Evolutionary conservation across 192 early-diverging fungal genomes (phyloP).

Genomic region (Paraglomus occultum): DNA sequence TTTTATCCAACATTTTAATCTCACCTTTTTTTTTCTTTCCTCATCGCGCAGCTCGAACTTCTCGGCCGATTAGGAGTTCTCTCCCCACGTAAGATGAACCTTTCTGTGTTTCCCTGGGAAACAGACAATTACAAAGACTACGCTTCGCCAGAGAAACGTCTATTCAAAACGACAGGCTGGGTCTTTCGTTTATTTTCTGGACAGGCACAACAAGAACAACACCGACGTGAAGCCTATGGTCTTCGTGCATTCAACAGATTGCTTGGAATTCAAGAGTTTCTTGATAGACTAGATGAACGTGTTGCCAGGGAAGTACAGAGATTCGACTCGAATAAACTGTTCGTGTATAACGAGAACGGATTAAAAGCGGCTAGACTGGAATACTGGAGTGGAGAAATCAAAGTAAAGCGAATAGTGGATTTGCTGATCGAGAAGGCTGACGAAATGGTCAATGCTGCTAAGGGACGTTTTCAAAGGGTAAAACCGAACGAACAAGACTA

Average conservation of each 20-base stretch:
- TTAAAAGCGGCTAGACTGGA: slow-evolving; percentile 26
- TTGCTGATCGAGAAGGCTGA: slow-evolving; percentile 33
- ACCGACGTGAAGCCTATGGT: slow-evolving; percentile 50
- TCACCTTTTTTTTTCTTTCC: neutral
- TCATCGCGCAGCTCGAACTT: slow-evolving; percentile 45
- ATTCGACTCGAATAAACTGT: too few relatives aligned
- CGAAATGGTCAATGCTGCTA: too few relatives aligned
- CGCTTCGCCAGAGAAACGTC: slow-evolving; percentile 45
- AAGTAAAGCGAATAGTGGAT: slow-evolving; percentile 40
- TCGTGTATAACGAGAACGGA: too few relatives aligned
- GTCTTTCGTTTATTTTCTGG: slow-evolving; percentile 58
- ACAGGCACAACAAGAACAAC: slow-evolving; percentile 54
- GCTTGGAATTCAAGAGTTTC: slow-evolving; percentile 53
- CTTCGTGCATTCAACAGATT: slow-evolving; percentile 56
- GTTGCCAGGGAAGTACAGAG: slow-evolving; percentile 42
- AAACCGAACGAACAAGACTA: slow-evolving; percentile 7
- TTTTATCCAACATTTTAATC: neutral
- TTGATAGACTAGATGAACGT: slow-evolving; percentile 57
- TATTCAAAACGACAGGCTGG: slow-evolving; percentile 54
- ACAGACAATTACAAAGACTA: slow-evolving; percentile 39
- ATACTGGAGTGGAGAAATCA: slow-evolving; percentile 52
- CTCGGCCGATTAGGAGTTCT: slow-evolving; percentile 53
- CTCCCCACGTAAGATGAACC: slow-evolving; percentile 44
- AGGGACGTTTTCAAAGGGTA: too few relatives aligned
- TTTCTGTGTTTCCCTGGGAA: slow-evolving; percentile 56